A percentile compares a stretch with the other conserved stretches of the same genome.
Evolutionary conservation across 78 protist genomes (phyloP).

Genomic region (Chrysochromulina tobinii): DNA sequence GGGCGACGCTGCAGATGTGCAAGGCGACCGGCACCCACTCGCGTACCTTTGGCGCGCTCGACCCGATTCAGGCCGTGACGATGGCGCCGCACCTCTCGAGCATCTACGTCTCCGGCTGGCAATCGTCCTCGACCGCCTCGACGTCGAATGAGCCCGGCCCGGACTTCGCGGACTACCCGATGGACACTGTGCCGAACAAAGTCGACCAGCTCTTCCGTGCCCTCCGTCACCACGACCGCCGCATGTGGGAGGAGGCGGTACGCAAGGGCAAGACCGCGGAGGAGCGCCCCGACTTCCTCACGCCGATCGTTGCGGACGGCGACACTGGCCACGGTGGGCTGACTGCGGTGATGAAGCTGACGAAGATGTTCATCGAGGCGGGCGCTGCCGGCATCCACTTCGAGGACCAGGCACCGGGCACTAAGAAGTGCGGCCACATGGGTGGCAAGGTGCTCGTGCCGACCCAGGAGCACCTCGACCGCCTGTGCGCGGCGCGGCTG

Average conservation of each 20-base stretch:
- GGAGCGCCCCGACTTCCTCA: slow-evolving; percentile 53
- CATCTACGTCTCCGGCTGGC: slow-evolving; percentile 83
- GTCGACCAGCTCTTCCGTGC: slow-evolving; percentile 65
- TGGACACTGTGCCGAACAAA: slow-evolving; percentile 80
- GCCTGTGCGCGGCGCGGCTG: slow-evolving; percentile 80
- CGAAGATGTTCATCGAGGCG: slow-evolving; percentile 84
- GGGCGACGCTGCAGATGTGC: background rate
- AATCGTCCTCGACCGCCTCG: slow-evolving; percentile 74
- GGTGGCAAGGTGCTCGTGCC: slow-evolving; percentile 35
- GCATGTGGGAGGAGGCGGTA: slow-evolving; percentile 56
- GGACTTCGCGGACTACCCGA: slow-evolving; percentile 84
- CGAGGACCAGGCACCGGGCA: slow-evolving; percentile 90
- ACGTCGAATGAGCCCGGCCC: slow-evolving; percentile 83
- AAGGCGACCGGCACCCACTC: background rate
- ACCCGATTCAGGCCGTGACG: slow-evolving; percentile 75
- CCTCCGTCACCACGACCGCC: slow-evolving; percentile 78
- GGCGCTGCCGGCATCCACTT: slow-evolving; percentile 94
- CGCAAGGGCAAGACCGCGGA: slow-evolving; percentile 33
- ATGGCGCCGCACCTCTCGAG: slow-evolving; percentile 71
- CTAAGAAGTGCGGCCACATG: slow-evolving; percentile 85
- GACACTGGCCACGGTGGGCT: slow-evolving; percentile 96
- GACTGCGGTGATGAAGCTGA: slow-evolving; percentile 84
- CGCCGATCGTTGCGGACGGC: slow-evolving; percentile 92
- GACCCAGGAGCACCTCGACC: background rate
- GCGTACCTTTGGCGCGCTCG: slow-evolving; percentile 54